Conservation (phyloP, 1,139 yeast species). For the Debaryomycetaceae sp. region DNA sequence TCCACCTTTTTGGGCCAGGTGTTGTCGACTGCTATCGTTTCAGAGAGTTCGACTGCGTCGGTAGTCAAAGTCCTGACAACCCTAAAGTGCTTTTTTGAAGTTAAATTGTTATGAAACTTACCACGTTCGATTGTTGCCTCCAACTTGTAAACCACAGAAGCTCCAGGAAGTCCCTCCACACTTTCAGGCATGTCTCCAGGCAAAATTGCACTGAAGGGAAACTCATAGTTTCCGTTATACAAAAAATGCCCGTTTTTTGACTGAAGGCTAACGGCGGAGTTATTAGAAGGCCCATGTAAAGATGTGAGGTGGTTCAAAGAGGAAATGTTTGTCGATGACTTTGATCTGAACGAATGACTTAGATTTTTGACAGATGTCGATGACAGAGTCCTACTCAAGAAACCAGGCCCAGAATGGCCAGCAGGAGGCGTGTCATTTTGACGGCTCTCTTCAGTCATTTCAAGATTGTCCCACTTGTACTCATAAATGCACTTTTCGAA, state of each 20-base stretch:
- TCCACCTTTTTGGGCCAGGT: constrained; percentile 96
- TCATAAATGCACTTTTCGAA: constrained; percentile 70
- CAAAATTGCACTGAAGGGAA: constrained; percentile 81
- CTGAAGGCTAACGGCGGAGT: constrained; percentile 4
- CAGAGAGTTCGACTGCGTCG: constrained; percentile 84
- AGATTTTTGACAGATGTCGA: constrained; percentile 33
- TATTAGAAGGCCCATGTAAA: constrained; percentile 7
- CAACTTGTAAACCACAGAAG: constrained; percentile 70
- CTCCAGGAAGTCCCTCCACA: constrained; percentile 87
- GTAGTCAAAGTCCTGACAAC: constrained; percentile 87
- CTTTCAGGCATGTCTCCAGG: constrained; percentile 89
- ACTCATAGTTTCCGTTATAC: constrained; percentile 76
- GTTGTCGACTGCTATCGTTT: constrained; percentile 91
- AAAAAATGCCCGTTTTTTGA: constrained; percentile 8
- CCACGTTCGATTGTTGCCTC: constrained; percentile 85
- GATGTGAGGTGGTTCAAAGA: constrained; percentile 13
- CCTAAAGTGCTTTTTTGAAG: constrained; percentile 71
- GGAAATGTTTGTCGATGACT: constrained; percentile 27
- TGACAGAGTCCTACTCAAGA: constrained; percentile 25
- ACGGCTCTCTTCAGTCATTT: constrained; percentile 36
- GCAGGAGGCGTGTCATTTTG: constrained; percentile 4
- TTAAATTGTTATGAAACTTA: constrained; percentile 62
- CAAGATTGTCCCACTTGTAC: constrained; percentile 71
- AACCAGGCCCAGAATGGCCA: constrained; percentile 10
- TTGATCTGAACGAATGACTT: constrained; percentile 28